phyloP scores from a whole-genome alignment of 2,329 filamentous ascomycete genomes.

The Cytospora mali region DNA sequence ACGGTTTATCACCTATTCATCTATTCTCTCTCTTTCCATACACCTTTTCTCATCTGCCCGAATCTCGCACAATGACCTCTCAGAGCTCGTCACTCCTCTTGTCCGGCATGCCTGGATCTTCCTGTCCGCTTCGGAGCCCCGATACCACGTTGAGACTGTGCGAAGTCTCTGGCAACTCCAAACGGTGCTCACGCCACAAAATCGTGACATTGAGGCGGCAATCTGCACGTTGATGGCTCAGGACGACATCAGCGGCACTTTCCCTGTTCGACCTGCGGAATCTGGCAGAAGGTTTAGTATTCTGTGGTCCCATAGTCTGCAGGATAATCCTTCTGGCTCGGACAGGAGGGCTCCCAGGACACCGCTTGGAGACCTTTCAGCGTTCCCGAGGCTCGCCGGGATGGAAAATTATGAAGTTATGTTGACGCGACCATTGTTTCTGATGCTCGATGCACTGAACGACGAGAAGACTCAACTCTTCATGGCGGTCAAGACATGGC shows the following conservation, averaged over 20 bases:
- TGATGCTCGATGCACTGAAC: conserved; percentile 76
- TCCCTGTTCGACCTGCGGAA: conserved; percentile 56
- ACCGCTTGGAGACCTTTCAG: conserved; percentile 41
- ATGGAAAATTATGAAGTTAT: conserved; percentile 70
- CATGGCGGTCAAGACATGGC: conserved; percentile 78
- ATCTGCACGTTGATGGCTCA: conserved; percentile 70
- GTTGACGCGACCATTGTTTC: conserved; percentile 77
- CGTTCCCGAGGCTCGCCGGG: conserved; percentile 51
- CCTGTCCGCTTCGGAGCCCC: conserved; percentile 79
- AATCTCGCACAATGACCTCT: conserved; percentile 56
- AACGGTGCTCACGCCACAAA: conserved; percentile 64
- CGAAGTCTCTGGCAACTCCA: conserved; percentile 86
- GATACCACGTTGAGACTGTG: conserved; percentile 93
- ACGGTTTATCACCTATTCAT: conserved; percentile 59
- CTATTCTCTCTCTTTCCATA: conserved; percentile 59
- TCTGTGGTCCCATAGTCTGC: conserved; percentile 79
- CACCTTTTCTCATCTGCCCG: conserved; percentile 58
- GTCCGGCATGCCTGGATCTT: conserved; percentile 77
- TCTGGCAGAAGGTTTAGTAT: conserved; percentile 71
- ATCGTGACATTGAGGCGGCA: conserved; percentile 78
- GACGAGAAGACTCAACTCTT: conserved; percentile 74
- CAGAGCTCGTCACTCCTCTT: conserved; percentile 66
- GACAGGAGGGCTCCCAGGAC: conserved; percentile 55
- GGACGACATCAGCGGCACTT: conserved; percentile 50
- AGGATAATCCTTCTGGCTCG: conserved; percentile 53